These are phyloP conservation scores for Hirsutella thompsonii DNA, from an alignment of 2,329 filamentous ascomycete genomes.

Conservation along the genomic window DNA sequence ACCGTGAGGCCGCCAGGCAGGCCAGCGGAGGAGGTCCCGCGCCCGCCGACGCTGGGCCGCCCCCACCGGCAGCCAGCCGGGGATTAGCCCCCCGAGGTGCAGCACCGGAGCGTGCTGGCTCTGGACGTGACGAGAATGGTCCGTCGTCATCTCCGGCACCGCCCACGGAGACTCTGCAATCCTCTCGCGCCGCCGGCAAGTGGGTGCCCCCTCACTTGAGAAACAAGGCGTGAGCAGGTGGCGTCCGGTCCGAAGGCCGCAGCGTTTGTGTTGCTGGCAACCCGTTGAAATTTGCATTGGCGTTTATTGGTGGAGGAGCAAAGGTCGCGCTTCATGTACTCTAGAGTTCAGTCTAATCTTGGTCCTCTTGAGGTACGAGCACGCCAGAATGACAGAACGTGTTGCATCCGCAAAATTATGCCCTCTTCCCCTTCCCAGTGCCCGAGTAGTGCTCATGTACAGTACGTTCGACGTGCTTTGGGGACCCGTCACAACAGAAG, in stretches of 20 bases:
- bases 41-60: constrained; percentile 26
- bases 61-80: constrained; percentile 27
- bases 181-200: constrained; percentile 42
- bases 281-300: constrained; percentile 19
- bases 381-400: constrained; percentile 15
- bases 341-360: constrained; percentile 22
- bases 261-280: no score
- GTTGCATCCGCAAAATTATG: not conserved
- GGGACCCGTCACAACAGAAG: no score
- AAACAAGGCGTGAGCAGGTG: constrained; percentile 15
- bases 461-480: no score
- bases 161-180: constrained; percentile 34
- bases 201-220: constrained; percentile 40
- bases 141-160: constrained; percentile 27
- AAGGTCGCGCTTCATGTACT: constrained; percentile 22
- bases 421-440: no score
- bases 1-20: constrained; percentile 48
- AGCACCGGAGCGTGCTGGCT: constrained; percentile 29
- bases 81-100: constrained; percentile 22
- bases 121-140: constrained; percentile 27
- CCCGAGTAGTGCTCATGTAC: no score
- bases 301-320: constrained; percentile 20
- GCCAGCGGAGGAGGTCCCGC: constrained; percentile 16
- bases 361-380: constrained; percentile 14
- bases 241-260: no score